Evolutionary conservation across 164 flowering plant species (phyloP).

Genomic region (Aristolochia californica): DNA sequence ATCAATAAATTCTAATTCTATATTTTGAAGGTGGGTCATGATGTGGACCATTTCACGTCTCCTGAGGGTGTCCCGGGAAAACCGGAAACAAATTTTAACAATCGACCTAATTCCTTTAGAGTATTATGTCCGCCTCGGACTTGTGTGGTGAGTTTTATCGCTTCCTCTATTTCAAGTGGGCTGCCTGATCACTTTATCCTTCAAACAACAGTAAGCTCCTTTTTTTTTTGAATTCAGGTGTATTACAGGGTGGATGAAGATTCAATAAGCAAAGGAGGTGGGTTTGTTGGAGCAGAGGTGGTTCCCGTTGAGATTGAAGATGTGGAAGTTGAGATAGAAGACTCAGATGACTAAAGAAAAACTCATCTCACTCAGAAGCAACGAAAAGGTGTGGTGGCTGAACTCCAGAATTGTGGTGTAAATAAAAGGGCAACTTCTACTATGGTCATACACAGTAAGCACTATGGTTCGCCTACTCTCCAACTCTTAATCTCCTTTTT

Average conservation of each 20-base stretch:
- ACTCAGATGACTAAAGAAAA: no score
- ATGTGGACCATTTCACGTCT: slow-evolving; percentile 83
- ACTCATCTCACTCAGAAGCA: no score
- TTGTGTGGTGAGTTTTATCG: slow-evolving; percentile 56
- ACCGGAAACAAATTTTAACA: slow-evolving; percentile 93
- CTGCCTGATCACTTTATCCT: background rate
- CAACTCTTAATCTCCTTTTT: no score
- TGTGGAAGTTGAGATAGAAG: no score
- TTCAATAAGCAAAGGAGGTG: slow-evolving; percentile 6
- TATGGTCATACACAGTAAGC: no score
- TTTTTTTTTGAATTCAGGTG: slow-evolving; percentile 22
- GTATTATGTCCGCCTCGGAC: slow-evolving; percentile 86
- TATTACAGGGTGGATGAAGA: slow-evolving; percentile 47
- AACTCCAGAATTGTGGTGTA: no score
- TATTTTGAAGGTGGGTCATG: slow-evolving; percentile 61
- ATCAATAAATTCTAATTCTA: background rate
- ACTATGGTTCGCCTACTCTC: no score
- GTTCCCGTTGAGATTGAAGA: background rate
- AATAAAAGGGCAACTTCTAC: no score
- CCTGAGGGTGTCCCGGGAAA: slow-evolving; percentile 98
- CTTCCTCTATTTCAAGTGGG: background rate
- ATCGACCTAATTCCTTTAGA: slow-evolving; percentile 88
- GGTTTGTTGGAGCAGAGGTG: slow-evolving; percentile 3
- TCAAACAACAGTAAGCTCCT: background rate
- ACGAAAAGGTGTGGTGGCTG: no score